phyloP scores from a whole-genome alignment of 2,329 filamentous ascomycete genomes.

The Ceratocystis diversiconidia region DNA sequence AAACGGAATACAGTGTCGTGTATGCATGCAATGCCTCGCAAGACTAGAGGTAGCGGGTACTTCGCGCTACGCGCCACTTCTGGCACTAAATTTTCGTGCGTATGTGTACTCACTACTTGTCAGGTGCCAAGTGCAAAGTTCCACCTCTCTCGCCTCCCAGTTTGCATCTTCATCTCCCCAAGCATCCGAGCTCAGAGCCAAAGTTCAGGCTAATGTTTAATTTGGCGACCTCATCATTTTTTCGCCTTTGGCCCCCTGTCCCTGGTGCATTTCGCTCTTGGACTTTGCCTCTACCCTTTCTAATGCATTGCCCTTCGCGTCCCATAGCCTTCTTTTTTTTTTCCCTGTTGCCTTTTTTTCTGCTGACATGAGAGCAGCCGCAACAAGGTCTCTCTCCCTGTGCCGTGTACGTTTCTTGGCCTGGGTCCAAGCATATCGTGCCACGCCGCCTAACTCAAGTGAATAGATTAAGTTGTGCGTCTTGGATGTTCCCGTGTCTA shows the following conservation, averaged over 20 bases:
- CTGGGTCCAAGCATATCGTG: too few species aligned
- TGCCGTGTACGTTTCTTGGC: too few species aligned
- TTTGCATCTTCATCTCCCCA: not conserved
- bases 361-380: too few species aligned
- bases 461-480: too few species aligned
- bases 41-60: not conserved
- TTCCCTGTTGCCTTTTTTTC: too few species aligned
- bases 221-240: slow-evolving; percentile 2
- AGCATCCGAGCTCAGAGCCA: not conserved
- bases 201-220: slow-evolving; percentile 6
- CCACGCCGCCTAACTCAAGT: too few species aligned
- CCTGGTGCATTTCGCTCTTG: too few species aligned
- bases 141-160: not conserved
- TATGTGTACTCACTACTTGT: not conserved
- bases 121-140: not conserved
- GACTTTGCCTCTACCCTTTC: not conserved
- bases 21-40: not conserved
- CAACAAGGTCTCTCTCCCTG: too few species aligned
- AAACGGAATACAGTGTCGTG: not conserved
- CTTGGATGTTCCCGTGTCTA: too few species aligned
- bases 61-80: not conserved
- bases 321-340: not conserved
- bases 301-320: slow-evolving; percentile 1
- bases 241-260: slow-evolving; percentile 1
- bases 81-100: not conserved